Base-by-base conservation (phyloP, 345 rosid species). In the Mercurialis annua region DNA sequence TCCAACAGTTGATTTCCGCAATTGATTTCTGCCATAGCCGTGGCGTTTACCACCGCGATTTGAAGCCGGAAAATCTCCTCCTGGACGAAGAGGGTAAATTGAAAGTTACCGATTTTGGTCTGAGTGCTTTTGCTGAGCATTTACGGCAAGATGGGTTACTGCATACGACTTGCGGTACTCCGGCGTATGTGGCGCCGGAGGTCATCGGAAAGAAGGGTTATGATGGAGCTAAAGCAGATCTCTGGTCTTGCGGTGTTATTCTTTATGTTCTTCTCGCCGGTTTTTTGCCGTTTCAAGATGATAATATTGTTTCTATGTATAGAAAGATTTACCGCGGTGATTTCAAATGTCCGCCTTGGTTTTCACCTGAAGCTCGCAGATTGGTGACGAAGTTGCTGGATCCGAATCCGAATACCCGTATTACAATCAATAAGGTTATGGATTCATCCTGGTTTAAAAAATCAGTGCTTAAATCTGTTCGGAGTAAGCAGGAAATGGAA, bases 191-290 rank as follows among this genome's bases (percentile, higher is more conserved):
- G 6, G 88, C 98, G 3, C 98, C 98, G 2, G 98, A 93, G 68
- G 97, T 93, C 2, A 93, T 88, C 6, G 79, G 87, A 17, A 85
- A 83, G 33, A 87, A 90, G 62, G 98, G 98, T 0, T 93, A 93
- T 59, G 96, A 93, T 46, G 97, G 98, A 0, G 85, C 98, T 0
- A 93, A 83, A 62, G 93, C 98, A 2, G 98, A 93, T 75, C 69
- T 90, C 8, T 93, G 97, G 98, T 90, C 98, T 5, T 93, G 98
- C 48, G 98, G 98, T 11, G 98, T 93, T 8, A 88, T 93, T 31
- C 82, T 93, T 4, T 90, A 80, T 16, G 98, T 88, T 52, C 88
- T 93, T 6, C 87, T 93, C 6, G 96, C 97, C 3, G 98, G 98
- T 1, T 90, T 85, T 72, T 65, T 93, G 50, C 98, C 98, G 0